These are phyloP conservation scores for Torrubiella hemipterigena DNA, from an alignment of 2,329 filamentous ascomycete species.

Conservation along the genomic window DNA sequence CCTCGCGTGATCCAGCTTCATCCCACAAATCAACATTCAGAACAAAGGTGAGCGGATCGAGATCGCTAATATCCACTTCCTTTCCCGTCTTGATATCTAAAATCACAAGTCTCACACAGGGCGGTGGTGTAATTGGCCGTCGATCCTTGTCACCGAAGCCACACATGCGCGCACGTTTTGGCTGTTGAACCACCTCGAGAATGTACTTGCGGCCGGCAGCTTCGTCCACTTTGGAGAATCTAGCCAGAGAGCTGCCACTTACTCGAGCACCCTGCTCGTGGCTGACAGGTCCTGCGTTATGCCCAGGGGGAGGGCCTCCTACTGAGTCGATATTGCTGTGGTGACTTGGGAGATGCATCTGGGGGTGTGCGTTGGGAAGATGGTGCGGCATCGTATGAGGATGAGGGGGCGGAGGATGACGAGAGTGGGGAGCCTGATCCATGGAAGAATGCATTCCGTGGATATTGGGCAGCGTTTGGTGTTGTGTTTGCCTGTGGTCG, in stretches of 20 bases:
- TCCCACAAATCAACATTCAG: constrained; percentile 58
- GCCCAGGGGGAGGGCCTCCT: not conserved
- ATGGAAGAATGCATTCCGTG: not conserved
- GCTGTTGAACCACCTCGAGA: constrained; percentile 79
- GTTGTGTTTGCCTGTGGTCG: not conserved
- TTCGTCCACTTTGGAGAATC: constrained; percentile 22
- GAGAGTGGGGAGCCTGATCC: not conserved
- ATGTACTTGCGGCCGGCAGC: constrained; percentile 30
- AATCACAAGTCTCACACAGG: constrained; percentile 77
- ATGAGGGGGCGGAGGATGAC: not conserved
- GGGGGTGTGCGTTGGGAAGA: not conserved
- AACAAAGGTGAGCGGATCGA: constrained; percentile 33
- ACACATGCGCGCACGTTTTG: constrained; percentile 90
- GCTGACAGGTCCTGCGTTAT: no score
- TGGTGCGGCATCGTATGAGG: not conserved
- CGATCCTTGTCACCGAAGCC: constrained; percentile 98
- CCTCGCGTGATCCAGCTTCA: constrained; percentile 51
- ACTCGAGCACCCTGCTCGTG: not conserved
- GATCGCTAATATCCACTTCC: constrained; percentile 54
- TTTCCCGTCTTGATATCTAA: constrained; percentile 62
- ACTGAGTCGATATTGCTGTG: not conserved
- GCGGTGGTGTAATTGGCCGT: constrained; percentile 88
- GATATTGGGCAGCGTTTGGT: no score
- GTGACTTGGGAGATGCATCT: not conserved
- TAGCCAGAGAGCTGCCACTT: constrained; percentile 6